A percentile compares a stretch with the other conserved stretches of the same genome.
Conservation (phyloP, 73 alveolate species). For the Symbiodinium pilosum region DNA sequence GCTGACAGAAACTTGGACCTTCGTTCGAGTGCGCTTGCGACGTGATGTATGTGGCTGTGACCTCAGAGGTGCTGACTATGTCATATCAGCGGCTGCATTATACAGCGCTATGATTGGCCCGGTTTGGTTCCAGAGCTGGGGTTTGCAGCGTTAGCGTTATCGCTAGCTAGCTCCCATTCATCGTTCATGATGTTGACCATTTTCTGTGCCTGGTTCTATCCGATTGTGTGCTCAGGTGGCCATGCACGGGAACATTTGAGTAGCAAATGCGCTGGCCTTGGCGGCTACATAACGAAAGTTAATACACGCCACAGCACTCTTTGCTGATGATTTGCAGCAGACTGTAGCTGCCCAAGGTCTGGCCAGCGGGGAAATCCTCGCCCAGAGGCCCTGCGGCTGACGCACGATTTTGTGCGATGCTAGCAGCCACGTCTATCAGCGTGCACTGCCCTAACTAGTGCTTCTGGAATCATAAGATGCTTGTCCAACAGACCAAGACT, state of each 20-base stretch:
- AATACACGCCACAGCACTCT: not conserved
- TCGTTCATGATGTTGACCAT: too few relatives aligned
- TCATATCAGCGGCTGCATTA: too few relatives aligned
- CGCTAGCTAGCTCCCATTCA: too few relatives aligned
- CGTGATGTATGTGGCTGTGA: constrained; percentile 42
- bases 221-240: constrained; percentile 4
- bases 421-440: too few relatives aligned
- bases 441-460: too few relatives aligned
- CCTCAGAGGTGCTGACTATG: not conserved
- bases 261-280: not conserved
- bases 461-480: too few relatives aligned
- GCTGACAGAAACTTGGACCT: constrained; percentile 54
- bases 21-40: constrained; percentile 45
- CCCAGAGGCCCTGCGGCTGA: constrained; percentile 71
- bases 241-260: constrained; percentile 69
- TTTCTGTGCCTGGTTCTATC: not conserved
- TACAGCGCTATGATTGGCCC: too few relatives aligned
- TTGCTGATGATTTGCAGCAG: not conserved
- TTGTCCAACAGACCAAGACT: too few relatives aligned
- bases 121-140: too few relatives aligned
- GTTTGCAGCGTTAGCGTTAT: too few relatives aligned
- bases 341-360: not conserved
- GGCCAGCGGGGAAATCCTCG: constrained; percentile 42
- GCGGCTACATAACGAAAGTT: not conserved
- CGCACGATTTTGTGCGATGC: too few relatives aligned